phyloP scores from a whole-genome alignment of 352 stramenopile genomes.

The Phytophthora sp. region DNA sequence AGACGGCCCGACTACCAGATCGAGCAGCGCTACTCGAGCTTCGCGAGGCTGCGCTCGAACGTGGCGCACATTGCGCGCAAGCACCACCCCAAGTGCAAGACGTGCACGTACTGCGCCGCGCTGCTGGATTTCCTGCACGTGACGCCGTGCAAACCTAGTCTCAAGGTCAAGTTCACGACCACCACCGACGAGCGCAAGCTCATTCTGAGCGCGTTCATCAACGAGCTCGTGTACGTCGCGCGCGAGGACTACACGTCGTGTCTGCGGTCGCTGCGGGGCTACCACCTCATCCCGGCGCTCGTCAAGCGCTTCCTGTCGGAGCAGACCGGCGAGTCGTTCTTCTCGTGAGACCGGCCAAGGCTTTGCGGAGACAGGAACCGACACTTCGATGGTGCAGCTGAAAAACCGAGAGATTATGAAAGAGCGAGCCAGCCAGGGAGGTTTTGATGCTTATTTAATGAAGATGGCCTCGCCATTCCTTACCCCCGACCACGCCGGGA shows the following conservation, averaged over 20 bases:
- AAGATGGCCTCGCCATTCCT: no score
- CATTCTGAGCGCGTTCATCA: slow-evolving; percentile 52
- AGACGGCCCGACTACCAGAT: slow-evolving; percentile 61
- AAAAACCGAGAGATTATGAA: no score
- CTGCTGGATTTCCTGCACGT: slow-evolving; percentile 53
- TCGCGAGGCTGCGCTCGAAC: slow-evolving; percentile 52
- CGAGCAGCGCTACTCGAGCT: slow-evolving; percentile 72
- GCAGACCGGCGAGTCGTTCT: slow-evolving; percentile 55
- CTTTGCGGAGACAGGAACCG: no score
- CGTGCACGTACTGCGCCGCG: slow-evolving; percentile 54
- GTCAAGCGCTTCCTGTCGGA: slow-evolving; percentile 56
- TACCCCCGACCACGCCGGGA: no score
- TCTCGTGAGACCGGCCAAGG: slow-evolving; percentile 29
- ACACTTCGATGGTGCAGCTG: no score
- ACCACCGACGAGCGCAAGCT: slow-evolving; percentile 48
- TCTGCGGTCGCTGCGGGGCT: slow-evolving; percentile 39
- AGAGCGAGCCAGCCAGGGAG: no score
- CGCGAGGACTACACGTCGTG: slow-evolving; percentile 40
- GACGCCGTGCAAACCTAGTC: slow-evolving; percentile 44
- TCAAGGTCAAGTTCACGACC: slow-evolving; percentile 59
- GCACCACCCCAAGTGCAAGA: slow-evolving; percentile 47
- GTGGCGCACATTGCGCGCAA: slow-evolving; percentile 54
- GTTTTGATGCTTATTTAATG: not conserved
- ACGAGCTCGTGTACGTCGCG: slow-evolving; percentile 38
- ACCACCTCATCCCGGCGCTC: slow-evolving; percentile 52